Percentiles rank a stretch among this genome's conserved stretches.
Conservation (phyloP, 257 asterid genomes). For the Penstemon eatonii region DNA sequence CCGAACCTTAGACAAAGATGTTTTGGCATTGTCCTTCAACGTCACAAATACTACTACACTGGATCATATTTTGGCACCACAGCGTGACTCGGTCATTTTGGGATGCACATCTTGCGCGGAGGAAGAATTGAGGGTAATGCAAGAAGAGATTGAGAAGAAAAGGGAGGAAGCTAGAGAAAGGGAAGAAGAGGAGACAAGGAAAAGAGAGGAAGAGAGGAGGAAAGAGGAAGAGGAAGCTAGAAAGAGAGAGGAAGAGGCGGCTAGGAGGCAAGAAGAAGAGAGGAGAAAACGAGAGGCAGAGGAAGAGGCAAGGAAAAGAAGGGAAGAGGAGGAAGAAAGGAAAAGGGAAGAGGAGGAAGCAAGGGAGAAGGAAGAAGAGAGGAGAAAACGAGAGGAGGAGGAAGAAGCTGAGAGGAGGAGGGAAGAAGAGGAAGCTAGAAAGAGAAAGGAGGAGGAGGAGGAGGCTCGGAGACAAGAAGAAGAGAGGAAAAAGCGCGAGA, state of each 20-base stretch:
- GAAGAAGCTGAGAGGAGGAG: conserved; percentile 32
- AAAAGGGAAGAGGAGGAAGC: conserved; percentile 15
- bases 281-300: conserved; percentile 10
- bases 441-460: conserved; percentile 18
- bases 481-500: conserved; percentile 4
- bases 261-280: conserved; percentile 20
- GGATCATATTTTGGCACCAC: conserved; percentile 45
- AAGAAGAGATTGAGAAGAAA: conserved; percentile 52
- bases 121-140: conserved; percentile 58
- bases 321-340: conserved; percentile 8
- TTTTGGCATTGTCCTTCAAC: conserved; percentile 51
- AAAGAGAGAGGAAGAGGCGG: conserved; percentile 24
- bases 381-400: conserved; percentile 34
- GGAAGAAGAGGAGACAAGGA: conserved; percentile 39
- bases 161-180: conserved; percentile 36
- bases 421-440: conserved; percentile 32
- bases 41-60: conserved; percentile 37
- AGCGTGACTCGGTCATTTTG: conserved; percentile 53
- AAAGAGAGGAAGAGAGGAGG: conserved; percentile 33
- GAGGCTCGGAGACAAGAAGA: conserved; percentile 21
- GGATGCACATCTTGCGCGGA: conserved; percentile 80
- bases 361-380: conserved; percentile 23
- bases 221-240: conserved; percentile 33
- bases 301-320: not conserved
- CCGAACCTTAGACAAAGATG: conserved; percentile 48